phyloP scores from a whole-genome alignment of 2,329 filamentous ascomycete genomes.

The Colletotrichum coccodes region DNA sequence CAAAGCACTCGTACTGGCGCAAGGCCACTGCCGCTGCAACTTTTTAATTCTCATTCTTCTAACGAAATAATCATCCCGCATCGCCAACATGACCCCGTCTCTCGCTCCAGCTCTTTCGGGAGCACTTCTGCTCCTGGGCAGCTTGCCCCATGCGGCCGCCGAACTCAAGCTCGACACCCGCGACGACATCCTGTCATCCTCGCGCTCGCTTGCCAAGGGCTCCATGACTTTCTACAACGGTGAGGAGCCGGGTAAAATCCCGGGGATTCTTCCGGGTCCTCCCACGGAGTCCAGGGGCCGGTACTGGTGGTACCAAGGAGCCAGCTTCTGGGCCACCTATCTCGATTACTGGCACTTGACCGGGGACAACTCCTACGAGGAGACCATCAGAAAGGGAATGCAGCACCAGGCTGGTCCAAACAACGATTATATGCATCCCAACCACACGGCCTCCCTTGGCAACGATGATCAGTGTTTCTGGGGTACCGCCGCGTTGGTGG shows the following conservation, averaged over 20 bases:
- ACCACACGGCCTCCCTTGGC: constrained; percentile 55
- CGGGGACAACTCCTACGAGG: constrained; percentile 62
- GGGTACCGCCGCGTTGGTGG: constrained; percentile 66
- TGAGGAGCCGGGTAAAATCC: constrained; percentile 40
- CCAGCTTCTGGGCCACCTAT: constrained; percentile 43
- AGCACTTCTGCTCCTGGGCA: not conserved
- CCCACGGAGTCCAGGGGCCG: constrained; percentile 37
- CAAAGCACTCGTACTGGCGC: not conserved
- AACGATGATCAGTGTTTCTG: constrained; percentile 72
- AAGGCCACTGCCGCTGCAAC: not conserved
- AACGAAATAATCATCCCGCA: not conserved
- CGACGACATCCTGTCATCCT: constrained; percentile 34
- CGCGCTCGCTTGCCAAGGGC: constrained; percentile 39
- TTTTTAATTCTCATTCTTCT: not conserved
- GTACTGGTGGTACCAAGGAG: constrained; percentile 49
- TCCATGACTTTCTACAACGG: constrained; percentile 44
- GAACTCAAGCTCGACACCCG: constrained; percentile 15
- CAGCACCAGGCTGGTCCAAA: constrained; percentile 58
- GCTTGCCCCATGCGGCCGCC: not conserved
- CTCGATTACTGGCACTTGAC: constrained; percentile 54
- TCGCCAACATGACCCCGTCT: not conserved
- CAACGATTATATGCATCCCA: constrained; percentile 59
- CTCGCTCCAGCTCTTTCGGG: not conserved
- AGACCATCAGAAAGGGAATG: constrained; percentile 54
- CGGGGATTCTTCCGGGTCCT: constrained; percentile 42